A percentile compares a stretch with the other conserved stretches of the same genome.
These are phyloP conservation scores for Leccinum angustisporum DNA, from an alignment of 1,284 basidiomycete species.

Conservation along the genomic window DNA sequence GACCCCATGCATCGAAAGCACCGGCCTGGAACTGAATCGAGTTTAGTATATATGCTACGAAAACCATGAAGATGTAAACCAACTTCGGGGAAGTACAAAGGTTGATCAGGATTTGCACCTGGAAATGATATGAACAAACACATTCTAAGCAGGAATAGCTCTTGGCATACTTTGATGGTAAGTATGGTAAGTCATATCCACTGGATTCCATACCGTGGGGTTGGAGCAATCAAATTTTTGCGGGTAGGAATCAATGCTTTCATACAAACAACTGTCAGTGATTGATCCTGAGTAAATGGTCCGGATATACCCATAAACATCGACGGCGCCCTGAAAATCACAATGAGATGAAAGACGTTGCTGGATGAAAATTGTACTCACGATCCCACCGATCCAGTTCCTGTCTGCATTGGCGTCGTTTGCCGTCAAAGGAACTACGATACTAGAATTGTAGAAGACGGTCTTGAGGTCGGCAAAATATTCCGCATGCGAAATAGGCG, in stretches of 20 bases:
- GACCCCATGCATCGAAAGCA: constrained; percentile 74
- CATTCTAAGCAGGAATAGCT: background rate
- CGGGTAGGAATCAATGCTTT: constrained; percentile 34
- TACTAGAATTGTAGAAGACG: constrained; percentile 52
- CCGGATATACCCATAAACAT: constrained; percentile 49
- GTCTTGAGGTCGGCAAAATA: constrained; percentile 68
- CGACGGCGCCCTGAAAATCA: constrained; percentile 43
- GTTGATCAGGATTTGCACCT: constrained; percentile 31
- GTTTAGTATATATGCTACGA: constrained; percentile 11
- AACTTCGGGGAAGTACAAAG: constrained; percentile 36
- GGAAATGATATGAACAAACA: constrained; percentile 9
- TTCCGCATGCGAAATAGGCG: constrained; percentile 44
- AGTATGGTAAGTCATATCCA: constrained; percentile 28
- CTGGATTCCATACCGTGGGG: constrained; percentile 30
- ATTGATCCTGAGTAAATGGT: background rate
- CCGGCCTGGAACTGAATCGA: constrained; percentile 62
- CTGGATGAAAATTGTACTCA: constrained; percentile 14
- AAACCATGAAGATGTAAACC: constrained; percentile 3
- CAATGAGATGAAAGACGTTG: constrained; percentile 7
- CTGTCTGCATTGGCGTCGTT: constrained; percentile 61
- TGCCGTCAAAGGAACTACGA: constrained; percentile 72
- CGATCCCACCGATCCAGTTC: constrained; percentile 71
- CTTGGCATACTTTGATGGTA: constrained; percentile 30
- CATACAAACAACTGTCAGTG: constrained; percentile 5
- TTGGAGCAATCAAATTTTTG: constrained; percentile 37